Percentiles rank a stretch among this genome's conserved stretches.
These are phyloP conservation scores for Paspalum vaginatum DNA, from an alignment of 176 grass and related monocot genomes.

Conservation along the genomic window DNA sequence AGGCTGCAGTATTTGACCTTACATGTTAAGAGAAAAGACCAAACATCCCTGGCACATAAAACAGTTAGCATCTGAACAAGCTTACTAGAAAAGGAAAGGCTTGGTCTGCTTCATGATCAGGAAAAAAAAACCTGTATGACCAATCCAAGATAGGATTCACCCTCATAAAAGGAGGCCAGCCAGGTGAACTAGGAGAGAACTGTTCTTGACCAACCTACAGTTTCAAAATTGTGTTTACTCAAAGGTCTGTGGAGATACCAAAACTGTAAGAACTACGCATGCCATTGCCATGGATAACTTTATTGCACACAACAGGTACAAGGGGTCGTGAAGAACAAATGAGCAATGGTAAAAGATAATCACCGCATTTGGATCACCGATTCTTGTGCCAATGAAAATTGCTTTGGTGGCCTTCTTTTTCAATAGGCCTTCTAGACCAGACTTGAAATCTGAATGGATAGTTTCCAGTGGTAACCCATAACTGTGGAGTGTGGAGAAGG, in stretches of 20 bases:
- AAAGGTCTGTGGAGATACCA: conserved; percentile 3
- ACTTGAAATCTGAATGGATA: conserved; percentile 94
- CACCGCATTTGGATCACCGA: conserved; percentile 99
- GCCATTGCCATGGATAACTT: not conserved
- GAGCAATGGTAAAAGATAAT: conserved; percentile 31
- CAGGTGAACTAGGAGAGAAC: conserved; percentile 94
- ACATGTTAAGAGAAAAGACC: conserved; percentile 94
- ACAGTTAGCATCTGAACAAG: conserved; percentile 39
- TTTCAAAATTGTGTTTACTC: conserved; percentile 44
- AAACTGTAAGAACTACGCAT: conserved; percentile 16
- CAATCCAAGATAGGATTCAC: conserved; percentile 99
- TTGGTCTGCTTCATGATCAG: conserved; percentile 47
- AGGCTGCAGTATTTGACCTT: conserved; percentile 96
- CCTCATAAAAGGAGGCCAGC: conserved; percentile 99
- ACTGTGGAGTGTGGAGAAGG: conserved; percentile 48
- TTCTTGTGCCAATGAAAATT: conserved; percentile 99
- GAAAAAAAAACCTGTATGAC: conserved; percentile 87
- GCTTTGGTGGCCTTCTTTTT: conserved; percentile 88
- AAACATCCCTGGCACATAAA: conserved; percentile 84
- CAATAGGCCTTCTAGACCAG: conserved; percentile 78
- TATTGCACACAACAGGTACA: conserved; percentile 32
- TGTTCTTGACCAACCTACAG: conserved; percentile 99
- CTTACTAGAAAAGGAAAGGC: conserved; percentile 20
- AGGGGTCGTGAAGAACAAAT: conserved; percentile 27
- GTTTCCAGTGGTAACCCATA: conserved; percentile 93